Conservation (phyloP, 2,329 filamentous ascomycete genomes). For the Talaromyces sp. region DNA sequence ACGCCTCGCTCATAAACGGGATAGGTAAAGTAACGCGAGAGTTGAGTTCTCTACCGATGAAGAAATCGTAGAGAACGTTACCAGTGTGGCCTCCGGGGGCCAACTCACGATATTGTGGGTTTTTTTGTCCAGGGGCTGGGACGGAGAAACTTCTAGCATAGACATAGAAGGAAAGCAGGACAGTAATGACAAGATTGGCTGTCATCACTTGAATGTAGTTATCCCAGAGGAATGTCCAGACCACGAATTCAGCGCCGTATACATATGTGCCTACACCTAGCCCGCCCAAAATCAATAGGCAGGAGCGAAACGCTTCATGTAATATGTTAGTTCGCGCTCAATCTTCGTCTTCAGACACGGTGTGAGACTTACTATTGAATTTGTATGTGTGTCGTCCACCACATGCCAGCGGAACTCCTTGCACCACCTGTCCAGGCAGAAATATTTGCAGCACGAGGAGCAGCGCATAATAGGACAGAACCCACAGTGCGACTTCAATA, state of each 20-base stretch:
- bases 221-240: slow-evolving; percentile 91
- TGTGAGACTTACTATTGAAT: slow-evolving; percentile 61
- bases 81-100: slow-evolving; percentile 77
- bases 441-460: slow-evolving; percentile 70
- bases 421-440: slow-evolving; percentile 66
- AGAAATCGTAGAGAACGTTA: slow-evolving; percentile 91
- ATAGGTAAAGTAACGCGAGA: slow-evolving; percentile 65
- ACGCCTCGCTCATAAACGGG: slow-evolving; percentile 64
- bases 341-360: not conserved
- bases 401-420: slow-evolving; percentile 65
- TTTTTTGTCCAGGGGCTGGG: slow-evolving; percentile 56
- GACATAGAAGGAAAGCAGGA: slow-evolving; percentile 67
- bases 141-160: slow-evolving; percentile 81
- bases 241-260: slow-evolving; percentile 74
- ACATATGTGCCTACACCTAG: slow-evolving; percentile 69
- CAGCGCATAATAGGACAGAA: slow-evolving; percentile 72
- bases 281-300: slow-evolving; percentile 65
- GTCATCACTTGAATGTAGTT: slow-evolving; percentile 86
- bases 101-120: slow-evolving; percentile 68
- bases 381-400: slow-evolving; percentile 78
- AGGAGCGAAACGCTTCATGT: slow-evolving; percentile 66
- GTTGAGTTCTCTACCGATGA: slow-evolving; percentile 92
- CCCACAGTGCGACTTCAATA: slow-evolving; percentile 63
- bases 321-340: not conserved
- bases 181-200: slow-evolving; percentile 73